Percentiles rank a stretch among this genome's conserved stretches.
Evolutionary conservation across 129 eudicot genomes (phyloP).

Genomic region (Artemisia annua): DNA sequence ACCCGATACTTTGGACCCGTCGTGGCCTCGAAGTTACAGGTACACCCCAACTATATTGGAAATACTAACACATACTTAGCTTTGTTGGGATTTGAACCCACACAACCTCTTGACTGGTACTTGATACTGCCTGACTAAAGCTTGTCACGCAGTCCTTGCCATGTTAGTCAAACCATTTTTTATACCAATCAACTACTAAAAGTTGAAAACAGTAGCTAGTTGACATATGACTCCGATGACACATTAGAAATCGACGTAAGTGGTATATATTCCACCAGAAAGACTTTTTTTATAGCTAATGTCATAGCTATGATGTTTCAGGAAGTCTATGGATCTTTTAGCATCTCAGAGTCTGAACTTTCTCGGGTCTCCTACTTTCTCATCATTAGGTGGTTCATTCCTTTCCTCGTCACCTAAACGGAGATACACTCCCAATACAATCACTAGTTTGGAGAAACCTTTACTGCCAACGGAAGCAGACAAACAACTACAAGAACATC

Average conservation of each 20-base stretch:
- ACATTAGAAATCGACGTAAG: not conserved
- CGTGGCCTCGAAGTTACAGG: constrained; percentile 41
- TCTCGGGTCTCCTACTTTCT: constrained; percentile 24
- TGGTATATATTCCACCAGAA: not conserved
- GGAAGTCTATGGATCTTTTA: constrained; percentile 34
- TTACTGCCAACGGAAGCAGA: constrained; percentile 39
- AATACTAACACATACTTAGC: too few relatives aligned
- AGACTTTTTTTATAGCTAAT: too few relatives aligned
- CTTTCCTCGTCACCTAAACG: constrained; percentile 43
- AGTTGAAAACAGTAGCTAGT: not conserved
- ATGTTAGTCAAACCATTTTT: not conserved
- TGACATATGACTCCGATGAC: not conserved
- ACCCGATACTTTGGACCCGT: constrained; percentile 17
- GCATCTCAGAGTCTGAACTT: constrained; percentile 27
- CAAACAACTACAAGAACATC: constrained; percentile 43
- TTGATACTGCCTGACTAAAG: too few relatives aligned
- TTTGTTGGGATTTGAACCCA: not conserved
- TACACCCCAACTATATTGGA: not conserved
- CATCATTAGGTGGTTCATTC: constrained; percentile 14
- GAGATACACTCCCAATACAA: constrained; percentile 41
- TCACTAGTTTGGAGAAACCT: constrained; percentile 57
- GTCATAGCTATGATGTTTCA: constrained; percentile 6
- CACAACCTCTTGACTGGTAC: not conserved
- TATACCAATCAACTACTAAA: not conserved
- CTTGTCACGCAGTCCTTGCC: too few relatives aligned